Evolutionary conservation across 169 alveolate genomes (phyloP).

Genomic region (Plasmodium fragile): DNA sequence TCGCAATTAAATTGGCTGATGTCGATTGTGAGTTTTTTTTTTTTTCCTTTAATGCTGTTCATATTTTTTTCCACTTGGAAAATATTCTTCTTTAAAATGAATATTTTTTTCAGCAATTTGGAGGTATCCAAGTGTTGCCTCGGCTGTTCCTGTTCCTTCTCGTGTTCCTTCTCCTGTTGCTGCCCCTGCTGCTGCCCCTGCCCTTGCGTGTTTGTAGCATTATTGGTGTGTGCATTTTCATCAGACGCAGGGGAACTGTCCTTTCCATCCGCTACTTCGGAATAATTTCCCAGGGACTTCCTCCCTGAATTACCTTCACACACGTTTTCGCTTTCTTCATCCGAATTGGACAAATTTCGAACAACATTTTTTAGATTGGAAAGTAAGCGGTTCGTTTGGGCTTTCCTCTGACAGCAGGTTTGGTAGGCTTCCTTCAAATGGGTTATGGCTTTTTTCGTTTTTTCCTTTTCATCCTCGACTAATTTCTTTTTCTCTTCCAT

Average conservation of each 20-base stretch:
- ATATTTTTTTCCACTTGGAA: constrained; percentile 13
- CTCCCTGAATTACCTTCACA: background rate
- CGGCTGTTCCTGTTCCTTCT: background rate
- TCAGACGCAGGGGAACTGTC: background rate
- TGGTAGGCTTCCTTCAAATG: constrained; percentile 5
- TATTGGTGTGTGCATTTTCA: background rate
- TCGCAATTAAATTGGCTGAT: constrained; percentile 44
- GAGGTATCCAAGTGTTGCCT: background rate
- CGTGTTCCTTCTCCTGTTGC: too few species aligned
- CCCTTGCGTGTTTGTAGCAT: background rate
- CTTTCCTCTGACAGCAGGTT: background rate
- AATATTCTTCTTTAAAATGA: constrained; percentile 25
- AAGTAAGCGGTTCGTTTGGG: background rate
- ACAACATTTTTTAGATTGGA: background rate
- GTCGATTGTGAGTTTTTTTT: constrained; percentile 56
- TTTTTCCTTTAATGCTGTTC: constrained; percentile 22
- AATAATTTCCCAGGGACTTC: background rate
- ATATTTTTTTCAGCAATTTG: constrained; percentile 17
- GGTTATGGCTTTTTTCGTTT: background rate
- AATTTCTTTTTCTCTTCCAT: constrained; percentile 19
- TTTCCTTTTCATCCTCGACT: constrained; percentile 10
- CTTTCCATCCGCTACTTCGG: background rate
- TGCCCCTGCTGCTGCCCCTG: background rate
- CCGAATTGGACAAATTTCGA: background rate
- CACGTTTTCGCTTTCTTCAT: background rate